These are phyloP conservation scores for Simplicillium sp. DNA, from an alignment of 2,329 filamentous ascomycete genomes.

Conservation along the genomic window DNA sequence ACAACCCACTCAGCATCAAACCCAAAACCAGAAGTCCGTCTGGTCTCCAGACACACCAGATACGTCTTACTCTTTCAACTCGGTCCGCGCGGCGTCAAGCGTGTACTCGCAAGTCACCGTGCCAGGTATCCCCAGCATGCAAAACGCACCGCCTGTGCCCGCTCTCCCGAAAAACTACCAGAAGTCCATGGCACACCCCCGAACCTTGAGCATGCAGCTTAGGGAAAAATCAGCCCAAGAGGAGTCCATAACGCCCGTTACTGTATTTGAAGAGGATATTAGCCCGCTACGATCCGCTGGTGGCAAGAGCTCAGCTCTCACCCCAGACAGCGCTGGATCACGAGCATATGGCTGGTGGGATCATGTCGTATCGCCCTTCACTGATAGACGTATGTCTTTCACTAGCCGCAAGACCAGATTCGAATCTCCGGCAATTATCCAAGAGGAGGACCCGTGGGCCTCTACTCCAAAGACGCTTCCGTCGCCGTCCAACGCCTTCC, in stretches of 20 bases:
- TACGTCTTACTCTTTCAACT: constrained; percentile 29
- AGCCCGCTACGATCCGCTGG: constrained; percentile 27
- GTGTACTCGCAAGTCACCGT: constrained; percentile 49
- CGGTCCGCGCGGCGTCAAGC: constrained; percentile 42
- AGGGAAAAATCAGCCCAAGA: constrained; percentile 25
- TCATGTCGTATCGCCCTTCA: constrained; percentile 62
- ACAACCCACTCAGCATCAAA: neutral
- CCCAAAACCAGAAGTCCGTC: constrained; percentile 28
- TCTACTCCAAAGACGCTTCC: constrained; percentile 3
- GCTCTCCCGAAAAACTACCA: constrained; percentile 38
- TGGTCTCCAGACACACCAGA: constrained; percentile 56
- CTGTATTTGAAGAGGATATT: constrained; percentile 62
- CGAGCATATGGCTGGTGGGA: constrained; percentile 70
- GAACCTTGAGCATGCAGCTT: constrained; percentile 25
- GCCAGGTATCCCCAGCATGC: constrained; percentile 16
- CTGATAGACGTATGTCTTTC: constrained; percentile 33
- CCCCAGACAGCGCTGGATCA: constrained; percentile 41
- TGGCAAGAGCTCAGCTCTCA: constrained; percentile 24
- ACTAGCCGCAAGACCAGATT: constrained; percentile 24
- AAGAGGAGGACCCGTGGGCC: constrained; percentile 5
- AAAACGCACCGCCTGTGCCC: constrained; percentile 50
- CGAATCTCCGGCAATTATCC: constrained; percentile 16
- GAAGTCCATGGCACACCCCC: constrained; percentile 18
- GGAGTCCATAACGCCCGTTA: constrained; percentile 48
- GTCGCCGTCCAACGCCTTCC: constrained; percentile 4